phyloP scores from a whole-genome alignment of 768 basidiomycete species.

The Calocybe gangraenosa region DNA sequence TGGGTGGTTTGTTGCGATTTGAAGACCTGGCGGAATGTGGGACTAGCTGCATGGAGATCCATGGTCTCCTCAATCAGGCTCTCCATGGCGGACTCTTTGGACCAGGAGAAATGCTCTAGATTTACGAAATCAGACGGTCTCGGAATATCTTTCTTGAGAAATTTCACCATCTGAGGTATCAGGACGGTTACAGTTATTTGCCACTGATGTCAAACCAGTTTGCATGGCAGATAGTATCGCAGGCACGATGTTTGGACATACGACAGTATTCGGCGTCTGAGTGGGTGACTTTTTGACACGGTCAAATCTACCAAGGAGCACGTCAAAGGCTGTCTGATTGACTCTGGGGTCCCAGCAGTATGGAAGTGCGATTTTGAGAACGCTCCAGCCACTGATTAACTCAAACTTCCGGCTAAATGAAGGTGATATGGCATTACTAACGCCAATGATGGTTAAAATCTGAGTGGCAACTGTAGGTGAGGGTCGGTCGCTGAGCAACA shows the following conservation, averaged over 20 bases:
- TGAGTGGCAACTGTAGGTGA: conserved; percentile 52
- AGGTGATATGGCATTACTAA: conserved; percentile 48
- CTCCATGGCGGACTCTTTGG: conserved; percentile 44
- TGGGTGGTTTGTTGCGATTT: conserved; percentile 67
- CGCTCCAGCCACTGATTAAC: conserved; percentile 77
- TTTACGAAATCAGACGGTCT: conserved; percentile 7
- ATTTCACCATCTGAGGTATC: conserved; percentile 22
- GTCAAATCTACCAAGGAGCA: conserved; percentile 54
- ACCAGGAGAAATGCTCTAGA: conserved; percentile 22
- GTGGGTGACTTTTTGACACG: conserved; percentile 20
- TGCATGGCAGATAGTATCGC: conserved; percentile 69
- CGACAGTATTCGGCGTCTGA: conserved; percentile 27
- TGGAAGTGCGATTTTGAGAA: conserved; percentile 67
- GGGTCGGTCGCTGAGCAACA: conserved; percentile 79
- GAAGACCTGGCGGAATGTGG: conserved; percentile 70
- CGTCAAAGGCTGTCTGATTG: conserved; percentile 63
- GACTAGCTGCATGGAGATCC: conserved; percentile 57
- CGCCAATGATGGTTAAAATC: conserved; percentile 54
- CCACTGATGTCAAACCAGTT: conserved; percentile 42
- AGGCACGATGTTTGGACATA: conserved; percentile 70
- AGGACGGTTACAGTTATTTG: conserved; percentile 24
- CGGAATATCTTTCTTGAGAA: neutral
- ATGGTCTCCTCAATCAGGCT: conserved; percentile 66
- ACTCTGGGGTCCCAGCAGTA: conserved; percentile 64
- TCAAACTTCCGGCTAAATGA: conserved; percentile 83